Base-by-base conservation (phyloP, 495 filamentous ascomycete species). In the Chaetomium fimeti region DNA sequence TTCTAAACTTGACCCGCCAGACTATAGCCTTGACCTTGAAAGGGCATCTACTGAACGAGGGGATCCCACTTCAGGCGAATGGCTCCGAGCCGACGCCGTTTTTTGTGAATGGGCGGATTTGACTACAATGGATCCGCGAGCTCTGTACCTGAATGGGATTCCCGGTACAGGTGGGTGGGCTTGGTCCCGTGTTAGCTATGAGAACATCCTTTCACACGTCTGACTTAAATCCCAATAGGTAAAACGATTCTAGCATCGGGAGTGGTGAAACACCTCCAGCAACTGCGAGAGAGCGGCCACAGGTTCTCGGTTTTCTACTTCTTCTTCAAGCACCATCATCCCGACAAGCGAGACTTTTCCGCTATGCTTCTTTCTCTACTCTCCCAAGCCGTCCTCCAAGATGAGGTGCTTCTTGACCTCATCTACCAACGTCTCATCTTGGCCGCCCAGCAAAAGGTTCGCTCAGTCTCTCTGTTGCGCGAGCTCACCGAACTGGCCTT, bases 261-360 rank as follows among this genome's bases (percentile, higher is more conserved):
- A 18, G 51, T 54, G 3, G 28, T 54, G 25, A 16, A 32, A 54
- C 51, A 54, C 15, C 51, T 54, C 15, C 27, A 54, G 6, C 12
- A 54, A 18, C 3, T 54, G 27, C 25, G 27, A 43, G 12, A 28
- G 27, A 55, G 15, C 29, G 7, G 9, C 53, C 29, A 2, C 16
- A 36, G 15, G 8, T 24, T 38, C 11, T 38, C 18, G 15, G 25
- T 55, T 12, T 29, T 55, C 29, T 55, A 55, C 12, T 55, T 55
- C n/a, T 55, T 55, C 53, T 55, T 55, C n/a, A 55, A 38, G 18
- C 53, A 55, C n/a, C 53, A 24, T n/a, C 28, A 55, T n/a, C 16
- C 53, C 8, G 53, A 55, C 18, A 55, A 55, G n/a, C 18, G 29
- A 3, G 12, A 12, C 3, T 55, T 55, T 55, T 18, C 27, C 53